Evolutionary conservation across 768 basidiomycete species (phyloP), one percentile per base, ranked within the genome.

Genomic region (Lentinula boryana): DNA sequence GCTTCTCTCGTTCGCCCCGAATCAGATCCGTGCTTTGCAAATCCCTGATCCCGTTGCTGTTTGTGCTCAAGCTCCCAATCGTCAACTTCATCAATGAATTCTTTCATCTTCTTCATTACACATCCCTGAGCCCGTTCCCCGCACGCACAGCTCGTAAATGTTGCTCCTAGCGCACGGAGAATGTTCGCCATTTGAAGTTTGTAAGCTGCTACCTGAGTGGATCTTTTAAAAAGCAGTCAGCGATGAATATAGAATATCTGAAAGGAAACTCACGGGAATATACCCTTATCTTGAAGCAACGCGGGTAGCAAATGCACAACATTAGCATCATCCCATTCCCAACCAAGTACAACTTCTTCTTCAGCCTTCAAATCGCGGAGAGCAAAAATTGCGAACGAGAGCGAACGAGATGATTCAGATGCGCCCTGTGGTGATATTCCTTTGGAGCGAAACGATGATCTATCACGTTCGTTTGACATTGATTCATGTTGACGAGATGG

Each of bases 291-390:
- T 65, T 84, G 75, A 60, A 91, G 76, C 55, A 91, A 72, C 7
- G 85, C 84, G n/a, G 85, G 89, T 0, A 93, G 75, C 62, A 79
- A 75, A 71, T 96, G 95, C 0, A 95, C 83, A 0, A 88, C 86
- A 68, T 93, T 90, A 2, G 85, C 86, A 67, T 98, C 95, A 66
- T 98, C 95, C 95, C 95, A 98, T 70, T 97, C 94, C 94, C 95
- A 98, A 0, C 89, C 90, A 0, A 98, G 74, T 0, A 95, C 85
- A 18, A 98, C 83, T 74, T 98, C 95, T 64, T 95, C 93, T 52
- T 88, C 80, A 36, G 83, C 83, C 58, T 81, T 82, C 64, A 98
- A 79, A 63, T 91, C 89, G 10, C 84, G 74, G 16, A 87, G 72
- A 1, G 95, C 91, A 64, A 94, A 95, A 0, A 97, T 76, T 0